Percentiles rank a stretch among this genome's conserved stretches.
These are phyloP conservation scores for Amanita jacksonii DNA, from an alignment of 768 basidiomycete species.

Conservation along the genomic window DNA sequence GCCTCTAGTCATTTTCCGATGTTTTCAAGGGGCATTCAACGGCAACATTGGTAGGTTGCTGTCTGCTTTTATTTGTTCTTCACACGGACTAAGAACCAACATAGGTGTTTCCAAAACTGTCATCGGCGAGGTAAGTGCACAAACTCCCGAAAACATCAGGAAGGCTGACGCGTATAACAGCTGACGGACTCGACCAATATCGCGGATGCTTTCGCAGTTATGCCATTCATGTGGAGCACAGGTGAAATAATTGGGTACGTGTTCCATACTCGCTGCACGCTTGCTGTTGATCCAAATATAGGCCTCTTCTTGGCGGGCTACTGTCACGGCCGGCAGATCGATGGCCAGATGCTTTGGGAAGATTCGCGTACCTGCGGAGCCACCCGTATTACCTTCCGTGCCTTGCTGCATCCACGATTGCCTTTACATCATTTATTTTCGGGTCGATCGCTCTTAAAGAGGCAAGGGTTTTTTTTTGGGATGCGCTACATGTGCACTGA, in stretches of 20 bases:
- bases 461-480: conserved; percentile 8
- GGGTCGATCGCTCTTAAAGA: conserved; percentile 19
- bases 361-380: conserved; percentile 16
- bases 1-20: too few relatives aligned
- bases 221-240: conserved; percentile 26
- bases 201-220: conserved; percentile 26
- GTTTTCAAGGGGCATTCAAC: conserved; percentile 10
- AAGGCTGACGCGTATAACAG: conserved; percentile 27
- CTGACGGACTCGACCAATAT: conserved; percentile 30
- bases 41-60: conserved; percentile 1
- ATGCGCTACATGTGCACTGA: too few relatives aligned
- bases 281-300: background rate
- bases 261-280: background rate
- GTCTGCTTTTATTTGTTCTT: background rate
- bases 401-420: conserved; percentile 16
- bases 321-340: conserved; percentile 20
- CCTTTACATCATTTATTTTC: conserved; percentile 16
- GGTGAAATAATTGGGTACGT: conserved; percentile 24
- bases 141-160: background rate
- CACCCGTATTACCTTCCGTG: too few relatives aligned
- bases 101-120: conserved; percentile 2
- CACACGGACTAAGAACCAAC: conserved; percentile 22
- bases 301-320: conserved; percentile 22
- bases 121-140: background rate
- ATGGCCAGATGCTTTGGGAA: conserved; percentile 20